A percentile compares a stretch with the other conserved stretches of the same genome.
These are phyloP conservation scores for Helminthosporium solani DNA, from an alignment of 2,329 filamentous ascomycete species.

Conservation along the genomic window DNA sequence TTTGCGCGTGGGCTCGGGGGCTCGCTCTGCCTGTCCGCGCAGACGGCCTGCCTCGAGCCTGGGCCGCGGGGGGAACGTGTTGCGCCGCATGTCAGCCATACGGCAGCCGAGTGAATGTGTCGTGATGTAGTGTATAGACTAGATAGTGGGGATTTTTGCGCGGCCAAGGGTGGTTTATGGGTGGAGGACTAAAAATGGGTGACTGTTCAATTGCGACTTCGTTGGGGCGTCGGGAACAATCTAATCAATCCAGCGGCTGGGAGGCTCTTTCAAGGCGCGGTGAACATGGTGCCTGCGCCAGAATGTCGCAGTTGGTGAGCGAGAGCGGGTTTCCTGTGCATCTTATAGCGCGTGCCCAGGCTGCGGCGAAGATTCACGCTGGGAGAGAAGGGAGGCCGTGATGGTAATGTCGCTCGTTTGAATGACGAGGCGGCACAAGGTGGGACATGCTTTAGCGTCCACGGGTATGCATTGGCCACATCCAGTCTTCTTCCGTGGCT, in stretches of 20 bases:
- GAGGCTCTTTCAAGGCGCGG: conserved; percentile 25
- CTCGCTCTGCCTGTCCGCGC: conserved; percentile 7
- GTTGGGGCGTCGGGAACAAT: conserved; percentile 28
- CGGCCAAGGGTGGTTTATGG: too few relatives aligned
- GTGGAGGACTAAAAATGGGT: background rate
- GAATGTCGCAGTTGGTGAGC: conserved; percentile 23
- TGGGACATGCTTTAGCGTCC: background rate
- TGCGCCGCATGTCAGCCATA: conserved; percentile 31
- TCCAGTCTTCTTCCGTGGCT: too few relatives aligned
- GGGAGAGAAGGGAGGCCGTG: background rate
- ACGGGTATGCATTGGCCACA: background rate
- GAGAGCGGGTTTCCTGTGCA: conserved; percentile 17
- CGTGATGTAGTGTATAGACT: too few relatives aligned
- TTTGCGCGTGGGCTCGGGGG: conserved; percentile 44
- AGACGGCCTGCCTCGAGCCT: conserved; percentile 26
- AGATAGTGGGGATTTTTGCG: too few relatives aligned
- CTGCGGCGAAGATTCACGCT: background rate
- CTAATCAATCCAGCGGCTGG: conserved; percentile 11
- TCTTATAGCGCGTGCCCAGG: background rate
- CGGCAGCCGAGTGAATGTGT: conserved; percentile 2
- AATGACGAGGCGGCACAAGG: conserved; percentile 1
- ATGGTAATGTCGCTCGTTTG: background rate
- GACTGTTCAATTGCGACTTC: conserved; percentile 13
- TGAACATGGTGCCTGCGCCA: conserved; percentile 22
- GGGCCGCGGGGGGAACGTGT: conserved; percentile 31